These are phyloP conservation scores for Suhomyces atakaporum DNA, from an alignment of 1,139 yeast species.

Conservation along the genomic window DNA sequence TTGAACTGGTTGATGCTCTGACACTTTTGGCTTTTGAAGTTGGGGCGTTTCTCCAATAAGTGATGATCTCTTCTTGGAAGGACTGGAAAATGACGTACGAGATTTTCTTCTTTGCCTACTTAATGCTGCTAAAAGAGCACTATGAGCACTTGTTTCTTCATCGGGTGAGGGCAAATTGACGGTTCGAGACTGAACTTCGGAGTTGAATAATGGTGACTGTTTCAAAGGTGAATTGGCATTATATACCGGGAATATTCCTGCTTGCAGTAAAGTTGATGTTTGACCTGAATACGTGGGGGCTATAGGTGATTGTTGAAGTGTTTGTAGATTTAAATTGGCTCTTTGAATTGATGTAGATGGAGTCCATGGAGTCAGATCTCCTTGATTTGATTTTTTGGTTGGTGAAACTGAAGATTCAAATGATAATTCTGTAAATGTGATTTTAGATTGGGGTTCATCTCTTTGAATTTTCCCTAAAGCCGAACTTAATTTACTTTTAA, in stretches of 20 bases:
- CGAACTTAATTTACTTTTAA: conserved; percentile 39
- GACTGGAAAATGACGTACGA: conserved; percentile 20
- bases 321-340: conserved; percentile 43
- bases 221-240: conserved; percentile 20
- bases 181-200: conserved; percentile 13
- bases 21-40: neutral
- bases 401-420: conserved; percentile 36
- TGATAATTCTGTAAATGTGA: conserved; percentile 37
- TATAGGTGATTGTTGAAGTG: conserved; percentile 38
- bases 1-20: conserved; percentile 12
- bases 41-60: conserved; percentile 5
- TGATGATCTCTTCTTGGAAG: conserved; percentile 12
- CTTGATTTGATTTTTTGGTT: conserved; percentile 20
- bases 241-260: conserved; percentile 6
- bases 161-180: conserved; percentile 33
- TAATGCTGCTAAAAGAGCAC: conserved; percentile 45
- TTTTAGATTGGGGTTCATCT: conserved; percentile 19
- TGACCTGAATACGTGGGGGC: conserved; percentile 12
- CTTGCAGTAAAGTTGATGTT: conserved; percentile 1
- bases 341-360: conserved; percentile 26
- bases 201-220: conserved; percentile 26
- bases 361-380: conserved; percentile 21
- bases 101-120: conserved; percentile 31
- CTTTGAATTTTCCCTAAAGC: conserved; percentile 44
- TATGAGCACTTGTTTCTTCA: conserved; percentile 47